Evolutionary conservation across 495 filamentous ascomycete species (phyloP), one percentile per base, ranked within the genome.

Genomic region (Talaromyces stipitatus): DNA sequence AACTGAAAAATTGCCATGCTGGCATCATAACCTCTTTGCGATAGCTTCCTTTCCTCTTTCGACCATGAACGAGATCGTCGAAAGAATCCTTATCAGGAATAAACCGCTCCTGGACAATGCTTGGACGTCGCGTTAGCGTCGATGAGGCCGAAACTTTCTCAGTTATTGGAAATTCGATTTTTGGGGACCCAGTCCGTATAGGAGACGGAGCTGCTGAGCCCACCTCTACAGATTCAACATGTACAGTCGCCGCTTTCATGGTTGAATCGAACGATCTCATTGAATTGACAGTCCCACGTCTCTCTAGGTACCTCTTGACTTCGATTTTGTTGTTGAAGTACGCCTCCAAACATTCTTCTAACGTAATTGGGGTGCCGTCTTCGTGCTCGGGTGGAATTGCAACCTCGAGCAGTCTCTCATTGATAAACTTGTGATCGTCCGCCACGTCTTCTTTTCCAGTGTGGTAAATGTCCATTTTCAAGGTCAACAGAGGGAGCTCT

Each of bases 301-400:
- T 71, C 51, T 84, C 86, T 60, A 95, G 77, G 65, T 92, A 83
- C 28, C 94, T 80, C 58, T 85, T 88, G 8, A 98, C 91, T 66
- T 97, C 94, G 52, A 98, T 89, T 52, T 82, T 80, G 61, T 92
- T 95, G 70, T 96, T 96, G 76, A 98, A 98, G 69, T 96, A 97
- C 32, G 85, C 74, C 62, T 97, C 92, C 32, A 98, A 73, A 64
- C 92, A 96, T 57, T 91, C 88, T 66, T 98, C 94, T 45, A 98
- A 72, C 9, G 84, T 88, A 28, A 96, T 78, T 0, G 75, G 75
- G 26, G 80, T 78, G 5, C 84, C 86, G 46, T 87, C 81, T 8
- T 76, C 69, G 20, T 78, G 76, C 50, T 75, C 75, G 0, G 82
- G 73, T 3, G 90, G 89, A 22, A 96, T 85, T 2, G 90, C 90